Evolutionary conservation across 352 stramenopile genomes (phyloP), one percentile per base, ranked within the genome.

Genomic region (Globisporangium paddicum): DNA sequence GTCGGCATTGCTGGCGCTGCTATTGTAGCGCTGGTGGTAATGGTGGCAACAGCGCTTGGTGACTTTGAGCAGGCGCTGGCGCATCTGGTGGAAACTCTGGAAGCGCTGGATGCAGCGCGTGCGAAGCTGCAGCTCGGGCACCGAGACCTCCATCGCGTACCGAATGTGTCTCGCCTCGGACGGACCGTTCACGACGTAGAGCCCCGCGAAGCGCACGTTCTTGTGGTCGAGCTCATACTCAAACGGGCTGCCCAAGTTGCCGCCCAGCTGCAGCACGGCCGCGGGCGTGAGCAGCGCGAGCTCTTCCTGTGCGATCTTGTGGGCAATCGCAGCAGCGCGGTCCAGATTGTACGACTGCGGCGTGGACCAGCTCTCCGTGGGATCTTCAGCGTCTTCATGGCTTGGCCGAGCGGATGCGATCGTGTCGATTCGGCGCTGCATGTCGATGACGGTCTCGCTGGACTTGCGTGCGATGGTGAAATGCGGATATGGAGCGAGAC

Each of bases 141-240:
- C 59, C 0, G 63, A 51, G 30, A 90, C 57, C 34, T 86, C 73
- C 79, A 90, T 90, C 19, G 76, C 77, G 60, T 90, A 90, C 18
- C 77, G 78, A 44, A 87, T 66, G 55, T 87, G 75, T 9, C 73
- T 73, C 13, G 66, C 63, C 51, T 74, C 68, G 0, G 79, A 84
- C 4, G 77, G 65, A 5, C 79, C 77, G 35, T 75, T 69, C 8
- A 90, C 79, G 19, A 87, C 68, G 46, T 79, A 85, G 28, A 87
- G 63, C 11, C 75, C 75, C 5, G 70, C 50, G 19, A 85, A 85
- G 41, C 75, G 71, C 54, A 79, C 75, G 63, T 68, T 65, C 49
- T 80, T 77, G 51, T 50, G 32, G 11, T 60, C 42, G 52, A 34
- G 16, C 34, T 64, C 58, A 21, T 57, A 42, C 34, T 63, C 56